Percentiles rank a stretch among this genome's conserved stretches.
Conservation (phyloP, 129 eudicot genomes). For the Flaveria ramosissima region DNA sequence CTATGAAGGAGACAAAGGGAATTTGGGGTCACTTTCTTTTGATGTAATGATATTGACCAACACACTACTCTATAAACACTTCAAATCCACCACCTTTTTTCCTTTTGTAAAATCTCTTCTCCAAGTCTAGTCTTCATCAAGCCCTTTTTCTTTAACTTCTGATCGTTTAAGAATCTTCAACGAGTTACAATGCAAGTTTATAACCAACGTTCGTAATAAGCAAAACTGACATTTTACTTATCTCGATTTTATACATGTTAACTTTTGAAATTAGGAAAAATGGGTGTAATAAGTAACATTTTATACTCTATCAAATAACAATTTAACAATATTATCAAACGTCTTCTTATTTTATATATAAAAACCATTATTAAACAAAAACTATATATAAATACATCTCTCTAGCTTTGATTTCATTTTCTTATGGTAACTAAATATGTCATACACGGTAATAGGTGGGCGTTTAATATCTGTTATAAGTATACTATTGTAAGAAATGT, state of each 20-base stretch:
- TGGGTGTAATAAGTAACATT: no score
- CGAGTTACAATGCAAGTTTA: neutral
- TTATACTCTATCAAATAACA: no score
- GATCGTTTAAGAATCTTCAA: neutral
- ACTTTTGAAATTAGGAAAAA: no score
- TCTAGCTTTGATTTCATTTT: no score
- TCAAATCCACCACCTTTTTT: conserved; percentile 11
- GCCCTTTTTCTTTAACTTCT: neutral
- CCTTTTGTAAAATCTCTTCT: conserved; percentile 6
- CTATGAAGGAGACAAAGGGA: conserved; percentile 25
- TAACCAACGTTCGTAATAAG: neutral
- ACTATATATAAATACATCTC: no score
- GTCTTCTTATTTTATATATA: no score
- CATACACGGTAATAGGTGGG: neutral
- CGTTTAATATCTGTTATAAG: no score
- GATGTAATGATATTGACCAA: conserved; percentile 26
- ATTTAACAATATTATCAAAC: no score
- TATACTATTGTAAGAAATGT: no score
- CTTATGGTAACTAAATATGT: neutral
- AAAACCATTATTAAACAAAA: no score
- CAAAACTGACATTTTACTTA: neutral
- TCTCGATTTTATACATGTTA: neutral
- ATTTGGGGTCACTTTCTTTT: conserved; percentile 25
- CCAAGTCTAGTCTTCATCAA: conserved; percentile 20
- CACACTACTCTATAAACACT: conserved; percentile 27